Conservation (phyloP, 495 filamentous ascomycete species). For the Sabuloglossum arenarium region DNA sequence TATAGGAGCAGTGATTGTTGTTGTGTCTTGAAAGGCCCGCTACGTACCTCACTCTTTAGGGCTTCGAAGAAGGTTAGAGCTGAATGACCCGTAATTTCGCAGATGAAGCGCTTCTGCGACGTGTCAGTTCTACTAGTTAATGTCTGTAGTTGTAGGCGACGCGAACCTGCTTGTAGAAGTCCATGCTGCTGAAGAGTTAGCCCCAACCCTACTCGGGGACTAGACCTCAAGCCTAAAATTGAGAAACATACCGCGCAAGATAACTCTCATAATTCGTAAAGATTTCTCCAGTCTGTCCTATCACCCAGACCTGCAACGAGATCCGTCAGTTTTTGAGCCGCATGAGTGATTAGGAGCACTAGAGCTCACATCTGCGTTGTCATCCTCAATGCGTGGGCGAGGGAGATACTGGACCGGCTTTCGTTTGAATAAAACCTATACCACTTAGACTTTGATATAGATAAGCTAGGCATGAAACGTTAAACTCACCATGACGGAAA, state of each 20-base stretch:
- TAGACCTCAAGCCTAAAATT: not conserved
- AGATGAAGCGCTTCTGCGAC: constrained; percentile 64
- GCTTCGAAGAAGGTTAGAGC: constrained; percentile 89
- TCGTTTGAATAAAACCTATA: constrained; percentile 81
- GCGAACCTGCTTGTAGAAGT: constrained; percentile 78
- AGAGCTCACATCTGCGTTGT: constrained; percentile 49
- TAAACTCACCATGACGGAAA: not conserved
- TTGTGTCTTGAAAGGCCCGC: not conserved
- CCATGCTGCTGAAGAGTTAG: constrained; percentile 36
- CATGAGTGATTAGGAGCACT: not conserved
- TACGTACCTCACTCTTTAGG: constrained; percentile 75
- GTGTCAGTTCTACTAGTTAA: not conserved
- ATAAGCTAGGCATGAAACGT: not conserved
- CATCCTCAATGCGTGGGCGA: constrained; percentile 52
- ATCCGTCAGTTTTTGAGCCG: not conserved
- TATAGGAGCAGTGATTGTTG: not conserved
- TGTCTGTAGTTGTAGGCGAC: not conserved
- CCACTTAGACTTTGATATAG: not conserved
- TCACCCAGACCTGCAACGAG: constrained; percentile 62
- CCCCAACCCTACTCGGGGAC: not conserved
- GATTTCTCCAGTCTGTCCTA: constrained; percentile 72
- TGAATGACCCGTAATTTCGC: constrained; percentile 86
- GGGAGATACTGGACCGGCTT: constrained; percentile 79
- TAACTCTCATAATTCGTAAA: constrained; percentile 83
- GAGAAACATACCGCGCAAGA: constrained; percentile 40